Evolutionary conservation across 257 asterid species (phyloP).

Genomic region (Henckelia pumila): DNA sequence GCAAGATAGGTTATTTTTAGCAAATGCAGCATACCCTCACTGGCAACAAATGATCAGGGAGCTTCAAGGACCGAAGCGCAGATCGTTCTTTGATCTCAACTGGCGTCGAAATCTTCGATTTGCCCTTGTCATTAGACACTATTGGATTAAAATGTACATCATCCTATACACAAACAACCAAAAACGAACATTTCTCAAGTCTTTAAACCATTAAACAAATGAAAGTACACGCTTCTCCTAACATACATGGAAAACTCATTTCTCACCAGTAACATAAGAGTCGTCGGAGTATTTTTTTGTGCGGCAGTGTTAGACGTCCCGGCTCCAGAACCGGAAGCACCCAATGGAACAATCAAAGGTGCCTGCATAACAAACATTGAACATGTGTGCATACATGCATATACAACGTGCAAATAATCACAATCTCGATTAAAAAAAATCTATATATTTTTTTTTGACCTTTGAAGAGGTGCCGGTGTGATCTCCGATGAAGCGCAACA

Average conservation of each 20-base stretch:
- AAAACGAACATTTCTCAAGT: too few relatives aligned
- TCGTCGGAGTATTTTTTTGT: constrained; percentile 44
- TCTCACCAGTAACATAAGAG: constrained; percentile 41
- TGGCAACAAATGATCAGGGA: constrained; percentile 50
- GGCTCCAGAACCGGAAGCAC: constrained; percentile 46
- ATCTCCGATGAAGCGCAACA: constrained; percentile 36
- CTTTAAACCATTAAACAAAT: too few relatives aligned
- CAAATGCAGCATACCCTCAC: constrained; percentile 56
- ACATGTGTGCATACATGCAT: background rate
- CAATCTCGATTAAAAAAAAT: too few relatives aligned
- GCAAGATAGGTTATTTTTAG: too few relatives aligned
- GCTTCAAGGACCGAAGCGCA: constrained; percentile 51
- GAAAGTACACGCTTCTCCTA: constrained; percentile 11
- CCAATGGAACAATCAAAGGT: constrained; percentile 33
- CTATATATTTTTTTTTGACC: constrained; percentile 42
- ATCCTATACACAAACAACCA: too few relatives aligned
- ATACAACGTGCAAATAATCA: too few relatives aligned
- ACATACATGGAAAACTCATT: too few relatives aligned
- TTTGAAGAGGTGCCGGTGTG: constrained; percentile 40
- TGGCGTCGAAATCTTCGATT: constrained; percentile 53
- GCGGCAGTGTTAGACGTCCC: constrained; percentile 32
- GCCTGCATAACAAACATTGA: constrained; percentile 33
- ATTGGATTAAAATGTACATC: constrained; percentile 41
- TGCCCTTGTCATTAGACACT: constrained; percentile 44
- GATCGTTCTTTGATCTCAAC: constrained; percentile 53